Evolutionary conservation across 352 stramenopile species (phyloP), one percentile per base, ranked within the genome.

Genomic region (Phytophthora rubi): DNA sequence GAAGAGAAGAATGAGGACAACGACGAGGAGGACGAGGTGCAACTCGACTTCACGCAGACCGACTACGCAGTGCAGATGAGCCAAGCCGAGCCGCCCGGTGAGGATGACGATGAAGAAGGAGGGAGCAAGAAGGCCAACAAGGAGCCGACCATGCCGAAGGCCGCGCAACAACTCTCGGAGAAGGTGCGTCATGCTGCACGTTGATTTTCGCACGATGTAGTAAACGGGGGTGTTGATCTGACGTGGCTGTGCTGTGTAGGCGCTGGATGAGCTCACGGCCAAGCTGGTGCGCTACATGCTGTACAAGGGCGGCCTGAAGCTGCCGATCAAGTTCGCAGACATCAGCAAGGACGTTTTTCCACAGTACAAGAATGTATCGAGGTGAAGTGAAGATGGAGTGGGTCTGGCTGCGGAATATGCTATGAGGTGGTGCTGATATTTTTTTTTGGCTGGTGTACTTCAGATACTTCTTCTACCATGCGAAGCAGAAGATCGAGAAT

Each of bases 301-400:
- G 39, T 95, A 95, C 86, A 95, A 93, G 61, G 86, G 82, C 37
- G 86, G 81, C 9, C 62, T 90, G 23, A 93, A 94, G 68, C 76
- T 90, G 49, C 83, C 86, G 1, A 89, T 95, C 65, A 89, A 87
- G 60, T 93, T 95, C 47, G 67, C 58, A 42, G 88, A 95, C 65
- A 92, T 95, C 61, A 92, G 80, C 75, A 95, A 94, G 62, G 88
- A 93, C 2, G 85, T 95, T 35, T 94, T 86, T 32, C 81, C 82
- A 12, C 85, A 89, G 67, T 85, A 94, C 71, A 92, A 90, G 72
- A 95, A 88, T 59, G 79, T 92, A 7, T 92, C 83, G 10, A 71
- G 85, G 79, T 91, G 39, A 15, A 54, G 4, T n/a, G 2, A 28
- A 30, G 8, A n/a, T 16, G 47, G 23, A 35, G 16, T 5, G 26